These are phyloP conservation scores for Candida glucosophila DNA, from an alignment of 1,139 yeast genomes.

Conservation along the genomic window DNA sequence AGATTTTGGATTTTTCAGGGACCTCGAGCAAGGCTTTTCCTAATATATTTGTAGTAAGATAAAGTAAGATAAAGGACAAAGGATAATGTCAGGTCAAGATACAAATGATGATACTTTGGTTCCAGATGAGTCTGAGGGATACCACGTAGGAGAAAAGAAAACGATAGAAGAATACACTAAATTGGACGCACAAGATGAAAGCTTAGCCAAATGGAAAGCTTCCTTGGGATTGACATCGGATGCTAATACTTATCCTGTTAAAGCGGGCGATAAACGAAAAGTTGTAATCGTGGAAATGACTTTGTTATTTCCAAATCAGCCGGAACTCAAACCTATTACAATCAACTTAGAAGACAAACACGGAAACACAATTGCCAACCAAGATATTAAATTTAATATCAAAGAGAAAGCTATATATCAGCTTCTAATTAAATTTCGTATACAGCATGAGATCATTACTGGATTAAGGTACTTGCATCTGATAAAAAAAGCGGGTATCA, in stretches of 20 bases:
- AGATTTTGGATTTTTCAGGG: too few species aligned
- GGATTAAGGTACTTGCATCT: constrained; percentile 82
- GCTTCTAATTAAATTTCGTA: constrained; percentile 67
- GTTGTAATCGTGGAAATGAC: constrained; percentile 78
- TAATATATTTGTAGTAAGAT: too few species aligned
- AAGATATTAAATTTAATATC: constrained; percentile 58
- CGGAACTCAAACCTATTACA: constrained; percentile 48
- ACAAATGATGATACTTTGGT: constrained; percentile 47
- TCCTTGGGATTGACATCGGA: constrained; percentile 64
- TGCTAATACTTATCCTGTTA: constrained; percentile 52
- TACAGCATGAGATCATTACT: constrained; percentile 86
- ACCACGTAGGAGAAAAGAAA: constrained; percentile 77
- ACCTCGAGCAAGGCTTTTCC: too few species aligned
- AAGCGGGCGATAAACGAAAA: constrained; percentile 63
- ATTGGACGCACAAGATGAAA: constrained; percentile 85
- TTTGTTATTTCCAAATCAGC: constrained; percentile 53
- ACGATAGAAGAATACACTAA: constrained; percentile 78
- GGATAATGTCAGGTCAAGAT: constrained; percentile 2
- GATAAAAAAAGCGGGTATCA: constrained; percentile 79
- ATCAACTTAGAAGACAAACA: constrained; percentile 54
- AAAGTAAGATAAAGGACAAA: too few species aligned
- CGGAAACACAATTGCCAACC: constrained; percentile 39
- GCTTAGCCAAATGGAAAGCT: constrained; percentile 87
- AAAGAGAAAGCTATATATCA: constrained; percentile 75
- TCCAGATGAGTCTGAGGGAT: constrained; percentile 59